These are phyloP conservation scores for Brasenia schreberi DNA, from an alignment of 164 flowering plant species.

Conservation along the genomic window DNA sequence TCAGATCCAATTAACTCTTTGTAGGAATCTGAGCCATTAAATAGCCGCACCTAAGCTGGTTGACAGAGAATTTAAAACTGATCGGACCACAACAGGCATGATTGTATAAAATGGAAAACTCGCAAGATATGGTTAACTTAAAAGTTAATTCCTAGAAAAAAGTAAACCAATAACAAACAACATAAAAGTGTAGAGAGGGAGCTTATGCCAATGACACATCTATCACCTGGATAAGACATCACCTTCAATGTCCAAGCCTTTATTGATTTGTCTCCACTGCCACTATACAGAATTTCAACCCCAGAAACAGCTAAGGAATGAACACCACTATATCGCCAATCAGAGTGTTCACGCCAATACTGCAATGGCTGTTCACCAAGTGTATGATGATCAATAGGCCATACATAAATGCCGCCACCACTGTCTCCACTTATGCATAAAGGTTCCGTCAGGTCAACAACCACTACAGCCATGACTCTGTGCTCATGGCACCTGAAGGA, in stretches of 20 bases:
- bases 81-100: no score
- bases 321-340: constrained; percentile 95
- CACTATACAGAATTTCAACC: constrained; percentile 54
- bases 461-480: constrained; percentile 52
- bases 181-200: no score
- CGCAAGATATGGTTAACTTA: no score
- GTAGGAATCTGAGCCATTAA: no score
- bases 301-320: constrained; percentile 58
- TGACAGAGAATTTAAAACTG: no score
- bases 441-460: constrained; percentile 42
- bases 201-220: no score
- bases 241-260: constrained; percentile 91
- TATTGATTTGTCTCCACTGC: constrained; percentile 77
- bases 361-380: constrained; percentile 36
- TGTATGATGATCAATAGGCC: constrained; percentile 31
- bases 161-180: no score
- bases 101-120: no score
- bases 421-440: constrained; percentile 75
- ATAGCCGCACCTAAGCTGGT: no score
- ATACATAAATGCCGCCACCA: constrained; percentile 73
- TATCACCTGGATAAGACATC: neutral
- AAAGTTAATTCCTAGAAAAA: no score
- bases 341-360: constrained; percentile 66
- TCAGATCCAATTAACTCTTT: no score
- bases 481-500: constrained; percentile 81